Conservation (phyloP, 345 rosid species). For the Clarkia xantiana region DNA sequence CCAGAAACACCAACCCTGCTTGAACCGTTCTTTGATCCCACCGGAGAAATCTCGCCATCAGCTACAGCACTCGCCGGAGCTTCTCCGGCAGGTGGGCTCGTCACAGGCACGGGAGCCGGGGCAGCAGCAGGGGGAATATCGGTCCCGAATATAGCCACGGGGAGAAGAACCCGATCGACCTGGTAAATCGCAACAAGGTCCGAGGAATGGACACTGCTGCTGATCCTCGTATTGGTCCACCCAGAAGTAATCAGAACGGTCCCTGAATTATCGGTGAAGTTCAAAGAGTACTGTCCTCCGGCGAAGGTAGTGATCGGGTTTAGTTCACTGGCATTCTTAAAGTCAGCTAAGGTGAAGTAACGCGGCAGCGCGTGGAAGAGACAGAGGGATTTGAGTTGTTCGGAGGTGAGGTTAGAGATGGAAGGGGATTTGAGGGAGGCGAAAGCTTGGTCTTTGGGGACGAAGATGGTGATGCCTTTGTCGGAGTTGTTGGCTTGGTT, state of each 20-base stretch:
- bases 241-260: conserved; percentile 48
- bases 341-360: conserved; percentile 57
- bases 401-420: conserved; percentile 51
- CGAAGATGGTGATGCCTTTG: conserved; percentile 76
- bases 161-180: conserved; percentile 64
- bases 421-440: conserved; percentile 51
- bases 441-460: conserved; percentile 66
- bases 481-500: conserved; percentile 80
- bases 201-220: conserved; percentile 67
- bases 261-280: conserved; percentile 57
- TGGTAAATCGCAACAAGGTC: conserved; percentile 76
- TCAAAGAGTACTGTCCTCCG: conserved; percentile 50
- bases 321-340: conserved; percentile 60
- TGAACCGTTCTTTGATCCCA: too few species aligned
- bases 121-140: conserved; percentile 82
- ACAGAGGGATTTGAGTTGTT: conserved; percentile 56
- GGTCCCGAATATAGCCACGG: conserved; percentile 78
- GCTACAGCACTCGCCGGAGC: conserved; percentile 35
- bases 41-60: conserved; percentile 7
- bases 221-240: conserved; percentile 64
- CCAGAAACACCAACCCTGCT: too few species aligned
- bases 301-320: conserved; percentile 58
- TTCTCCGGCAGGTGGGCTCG: conserved; percentile 42
- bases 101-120: conserved; percentile 71
- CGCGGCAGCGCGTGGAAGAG: conserved; percentile 77